A percentile compares a stretch with the other conserved stretches of the same genome.
Conservation (phyloP, 495 filamentous ascomycete genomes). For the Aspergillus sclerotiicarbonarius region DNA sequence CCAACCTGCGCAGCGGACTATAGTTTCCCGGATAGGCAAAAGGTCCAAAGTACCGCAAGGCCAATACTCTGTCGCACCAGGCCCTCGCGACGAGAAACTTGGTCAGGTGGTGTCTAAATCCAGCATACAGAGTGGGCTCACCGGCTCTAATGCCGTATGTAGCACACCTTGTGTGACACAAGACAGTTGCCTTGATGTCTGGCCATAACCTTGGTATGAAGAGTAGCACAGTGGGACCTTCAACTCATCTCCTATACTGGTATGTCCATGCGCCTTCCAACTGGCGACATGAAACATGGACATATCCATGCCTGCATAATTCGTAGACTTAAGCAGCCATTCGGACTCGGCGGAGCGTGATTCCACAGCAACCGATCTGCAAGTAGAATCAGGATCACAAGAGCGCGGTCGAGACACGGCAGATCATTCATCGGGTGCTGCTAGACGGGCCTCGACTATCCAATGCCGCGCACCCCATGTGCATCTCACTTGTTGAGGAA, state of each 20-base stretch:
- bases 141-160: background rate
- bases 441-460: background rate
- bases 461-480: background rate
- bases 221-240: background rate
- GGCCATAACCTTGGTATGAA: background rate
- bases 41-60: slow-evolving; percentile 1
- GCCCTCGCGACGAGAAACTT: background rate
- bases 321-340: background rate
- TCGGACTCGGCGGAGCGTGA: background rate
- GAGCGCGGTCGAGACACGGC: background rate
- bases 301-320: background rate
- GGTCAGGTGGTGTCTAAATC: slow-evolving; percentile 5
- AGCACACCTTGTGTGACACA: background rate
- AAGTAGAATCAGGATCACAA: background rate
- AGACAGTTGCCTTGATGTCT: background rate
- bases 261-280: background rate
- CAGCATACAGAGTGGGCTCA: slow-evolving; percentile 1
- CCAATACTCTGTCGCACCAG: background rate
- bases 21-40: slow-evolving; percentile 7
- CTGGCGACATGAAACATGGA: background rate
- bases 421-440: background rate
- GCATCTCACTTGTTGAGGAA: background rate
- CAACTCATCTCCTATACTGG: background rate
- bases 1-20: background rate
- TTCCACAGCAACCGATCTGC: background rate